A percentile compares a stretch with the other conserved stretches of the same genome.
phyloP scores from a whole-genome alignment of 371 early-diverging fungal genomes.

The Rhizopus delemar region DNA sequence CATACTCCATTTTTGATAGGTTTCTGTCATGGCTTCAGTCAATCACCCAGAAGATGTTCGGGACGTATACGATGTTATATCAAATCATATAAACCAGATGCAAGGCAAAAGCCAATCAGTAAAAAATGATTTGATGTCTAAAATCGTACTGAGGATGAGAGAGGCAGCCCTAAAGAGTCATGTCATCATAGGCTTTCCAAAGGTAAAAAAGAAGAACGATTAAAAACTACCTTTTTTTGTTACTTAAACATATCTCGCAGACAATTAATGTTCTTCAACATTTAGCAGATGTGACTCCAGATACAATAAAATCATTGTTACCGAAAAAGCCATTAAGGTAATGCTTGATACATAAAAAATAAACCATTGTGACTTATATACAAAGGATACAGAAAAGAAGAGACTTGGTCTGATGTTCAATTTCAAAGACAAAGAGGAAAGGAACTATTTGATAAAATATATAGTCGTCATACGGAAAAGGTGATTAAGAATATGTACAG shows the following conservation, averaged over 20 bases:
- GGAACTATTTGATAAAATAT: conserved; percentile 33
- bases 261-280: conserved; percentile 39
- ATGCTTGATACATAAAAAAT: not conserved
- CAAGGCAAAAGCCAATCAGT: not conserved
- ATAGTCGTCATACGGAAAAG: conserved; percentile 33
- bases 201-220: conserved; percentile 15
- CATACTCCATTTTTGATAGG: conserved; percentile 14
- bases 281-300: conserved; percentile 27
- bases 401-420: conserved; percentile 80
- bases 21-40: conserved; percentile 31
- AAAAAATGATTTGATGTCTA: conserved; percentile 14
- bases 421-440: conserved; percentile 61
- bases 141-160: conserved; percentile 31
- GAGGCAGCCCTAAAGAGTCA: conserved; percentile 41
- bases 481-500: conserved; percentile 29
- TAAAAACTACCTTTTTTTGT: not conserved
- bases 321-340: conserved; percentile 26
- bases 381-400: conserved; percentile 21
- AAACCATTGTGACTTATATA: not conserved
- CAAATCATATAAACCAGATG: conserved; percentile 13
- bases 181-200: conserved; percentile 42
- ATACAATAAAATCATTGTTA: conserved; percentile 16
- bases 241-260: conserved; percentile 11
- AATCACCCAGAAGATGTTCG: conserved; percentile 42
- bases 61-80: conserved; percentile 24